Conservation (phyloP, 2,329 filamentous ascomycete species). For the Exophiala viscosa region DNA sequence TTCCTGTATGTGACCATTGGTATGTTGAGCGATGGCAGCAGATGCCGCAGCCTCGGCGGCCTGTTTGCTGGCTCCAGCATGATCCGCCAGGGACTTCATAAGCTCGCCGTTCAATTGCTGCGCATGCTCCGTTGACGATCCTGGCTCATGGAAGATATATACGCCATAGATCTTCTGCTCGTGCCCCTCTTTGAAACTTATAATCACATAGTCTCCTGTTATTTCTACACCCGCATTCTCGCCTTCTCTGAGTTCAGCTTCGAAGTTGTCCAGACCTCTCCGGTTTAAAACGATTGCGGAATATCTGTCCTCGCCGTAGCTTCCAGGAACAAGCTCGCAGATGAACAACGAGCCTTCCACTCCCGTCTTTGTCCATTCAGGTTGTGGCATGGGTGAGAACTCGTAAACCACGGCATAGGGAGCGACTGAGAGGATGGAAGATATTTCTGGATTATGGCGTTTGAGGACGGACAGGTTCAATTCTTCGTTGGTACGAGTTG, state of each 20-base stretch:
- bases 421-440: slow-evolving; percentile 71
- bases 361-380: slow-evolving; percentile 76
- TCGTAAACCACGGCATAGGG: slow-evolving; percentile 83
- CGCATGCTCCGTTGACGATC: slow-evolving; percentile 51
- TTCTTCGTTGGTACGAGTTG: slow-evolving; percentile 68
- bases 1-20: slow-evolving; percentile 35
- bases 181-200: slow-evolving; percentile 41
- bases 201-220: slow-evolving; percentile 58
- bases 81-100: slow-evolving; percentile 54
- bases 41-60: slow-evolving; percentile 39
- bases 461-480: slow-evolving; percentile 82
- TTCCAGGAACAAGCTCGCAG: slow-evolving; percentile 57
- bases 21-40: slow-evolving; percentile 30
- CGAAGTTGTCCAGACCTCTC: slow-evolving; percentile 66
- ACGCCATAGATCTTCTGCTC: slow-evolving; percentile 52
- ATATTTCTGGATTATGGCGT: slow-evolving; percentile 73
- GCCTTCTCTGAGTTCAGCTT: slow-evolving; percentile 57
- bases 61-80: slow-evolving; percentile 49
- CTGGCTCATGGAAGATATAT: slow-evolving; percentile 63
- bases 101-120: slow-evolving; percentile 44
- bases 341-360: slow-evolving; percentile 88
- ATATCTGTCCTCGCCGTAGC: slow-evolving; percentile 47
- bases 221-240: slow-evolving; percentile 63
- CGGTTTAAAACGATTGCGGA: slow-evolving; percentile 69
- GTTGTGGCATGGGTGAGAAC: slow-evolving; percentile 60